Evolutionary conservation across 768 basidiomycete genomes (phyloP).

Genomic region (Boletus fagicola): DNA sequence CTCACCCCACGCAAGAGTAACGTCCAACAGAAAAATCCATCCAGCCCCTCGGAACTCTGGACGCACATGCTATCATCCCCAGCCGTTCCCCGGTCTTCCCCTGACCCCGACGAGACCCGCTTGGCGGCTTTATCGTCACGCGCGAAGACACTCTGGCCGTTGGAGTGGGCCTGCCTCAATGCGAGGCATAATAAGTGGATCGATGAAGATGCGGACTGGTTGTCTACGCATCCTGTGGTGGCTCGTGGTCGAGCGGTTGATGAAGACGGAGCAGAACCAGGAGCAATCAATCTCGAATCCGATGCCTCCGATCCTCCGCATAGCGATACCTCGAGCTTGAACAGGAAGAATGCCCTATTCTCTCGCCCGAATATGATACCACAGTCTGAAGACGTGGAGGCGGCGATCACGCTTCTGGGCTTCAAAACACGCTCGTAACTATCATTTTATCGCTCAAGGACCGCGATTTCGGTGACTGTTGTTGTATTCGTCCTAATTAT

Average conservation of each 20-base stretch:
- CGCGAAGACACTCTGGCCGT: conserved; percentile 47
- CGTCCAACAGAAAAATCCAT: neutral
- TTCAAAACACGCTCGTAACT: conserved; percentile 27
- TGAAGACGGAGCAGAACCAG: conserved; percentile 15
- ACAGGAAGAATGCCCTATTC: neutral
- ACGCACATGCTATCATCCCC: conserved; percentile 33
- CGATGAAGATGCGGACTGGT: conserved; percentile 22
- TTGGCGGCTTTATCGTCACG: conserved; percentile 30
- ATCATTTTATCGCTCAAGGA: neutral
- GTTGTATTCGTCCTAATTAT: conserved; percentile 28
- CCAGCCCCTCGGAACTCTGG: conserved; percentile 28
- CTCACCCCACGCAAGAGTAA: conserved; percentile 30
- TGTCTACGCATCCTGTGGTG: conserved; percentile 9
- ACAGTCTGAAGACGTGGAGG: conserved; percentile 36
- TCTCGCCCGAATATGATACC: conserved; percentile 3
- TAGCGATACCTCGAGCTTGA: neutral
- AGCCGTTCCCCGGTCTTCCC: conserved; percentile 15
- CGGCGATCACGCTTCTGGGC: conserved; percentile 36
- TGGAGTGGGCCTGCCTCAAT: conserved; percentile 74
- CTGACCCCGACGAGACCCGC: conserved; percentile 26
- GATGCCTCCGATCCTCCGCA: conserved; percentile 9
- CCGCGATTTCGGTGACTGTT: neutral
- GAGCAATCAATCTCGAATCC: conserved; percentile 17
- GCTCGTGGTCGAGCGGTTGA: conserved; percentile 5
- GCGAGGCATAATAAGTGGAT: conserved; percentile 32